Evolutionary conservation across 1,284 basidiomycete genomes (phyloP).

Genomic region (Rhodofomes roseus): DNA sequence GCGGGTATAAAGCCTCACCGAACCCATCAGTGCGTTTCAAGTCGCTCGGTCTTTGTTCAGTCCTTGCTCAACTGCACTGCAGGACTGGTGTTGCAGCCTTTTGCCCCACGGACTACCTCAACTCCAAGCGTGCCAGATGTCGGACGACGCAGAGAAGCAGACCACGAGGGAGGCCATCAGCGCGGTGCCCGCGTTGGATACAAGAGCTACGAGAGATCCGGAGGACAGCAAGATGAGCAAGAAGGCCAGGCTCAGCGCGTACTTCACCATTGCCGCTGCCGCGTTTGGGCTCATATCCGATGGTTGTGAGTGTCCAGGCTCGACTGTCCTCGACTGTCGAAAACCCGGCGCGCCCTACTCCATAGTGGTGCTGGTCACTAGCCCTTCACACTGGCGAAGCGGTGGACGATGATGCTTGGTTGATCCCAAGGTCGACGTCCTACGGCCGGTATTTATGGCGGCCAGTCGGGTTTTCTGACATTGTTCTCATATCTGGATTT

Average conservation of each 20-base stretch:
- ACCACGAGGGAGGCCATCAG: not conserved
- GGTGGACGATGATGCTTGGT: not conserved
- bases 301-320: conserved; percentile 46
- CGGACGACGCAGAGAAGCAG: not conserved
- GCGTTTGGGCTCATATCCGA: conserved; percentile 69
- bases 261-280: conserved; percentile 60
- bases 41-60: not conserved
- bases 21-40: not conserved
- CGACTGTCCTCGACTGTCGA: not conserved
- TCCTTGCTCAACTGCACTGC: too few relatives aligned
- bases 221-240: not conserved
- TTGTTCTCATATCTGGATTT: too few relatives aligned
- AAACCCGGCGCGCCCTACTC: not conserved
- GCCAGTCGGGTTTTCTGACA: too few relatives aligned
- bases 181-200: not conserved
- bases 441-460: too few relatives aligned
- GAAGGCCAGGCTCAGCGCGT: conserved; percentile 47
- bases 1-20: not conserved
- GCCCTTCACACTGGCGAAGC: not conserved
- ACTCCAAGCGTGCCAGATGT: not conserved
- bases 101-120: too few relatives aligned
- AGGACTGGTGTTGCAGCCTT: not conserved
- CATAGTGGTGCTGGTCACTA: too few relatives aligned
- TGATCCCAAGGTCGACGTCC: too few relatives aligned
- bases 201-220: not conserved